phyloP scores from a whole-genome alignment of 768 basidiomycete genomes.

The Lactifluus rugatus region DNA sequence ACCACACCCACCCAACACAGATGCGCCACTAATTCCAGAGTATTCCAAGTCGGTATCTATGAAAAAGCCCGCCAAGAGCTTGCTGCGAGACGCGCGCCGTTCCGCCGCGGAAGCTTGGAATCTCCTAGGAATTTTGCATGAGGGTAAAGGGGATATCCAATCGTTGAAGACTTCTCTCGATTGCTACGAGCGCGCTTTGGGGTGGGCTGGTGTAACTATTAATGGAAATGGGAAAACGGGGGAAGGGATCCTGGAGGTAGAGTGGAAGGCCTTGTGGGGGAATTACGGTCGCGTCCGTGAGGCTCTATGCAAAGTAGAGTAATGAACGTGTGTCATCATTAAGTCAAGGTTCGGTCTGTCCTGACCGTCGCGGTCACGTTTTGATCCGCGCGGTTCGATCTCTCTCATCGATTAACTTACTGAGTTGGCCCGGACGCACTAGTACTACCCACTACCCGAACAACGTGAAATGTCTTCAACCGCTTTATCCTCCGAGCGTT shows the following conservation, averaged over 20 bases:
- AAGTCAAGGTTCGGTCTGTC: not conserved
- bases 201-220: conserved; percentile 48
- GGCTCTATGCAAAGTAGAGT: too few relatives aligned
- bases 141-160: conserved; percentile 28
- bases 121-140: conserved; percentile 57
- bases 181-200: conserved; percentile 61
- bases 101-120: conserved; percentile 71
- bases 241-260: conserved; percentile 45
- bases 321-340: too few relatives aligned
- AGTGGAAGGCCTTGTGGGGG: conserved; percentile 51
- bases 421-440: too few relatives aligned
- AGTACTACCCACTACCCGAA: too few relatives aligned
- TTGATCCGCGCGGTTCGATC: too few relatives aligned
- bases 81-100: conserved; percentile 61
- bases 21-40: conserved; percentile 32
- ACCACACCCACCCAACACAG: conserved; percentile 31
- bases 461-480: conserved; percentile 24
- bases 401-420: not conserved
- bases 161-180: conserved; percentile 37
- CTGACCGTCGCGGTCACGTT: not conserved
- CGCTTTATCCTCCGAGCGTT: conserved; percentile 42
- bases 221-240: conserved; percentile 34
- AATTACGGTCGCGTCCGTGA: conserved; percentile 43
- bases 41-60: conserved; percentile 43
- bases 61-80: conserved; percentile 41